Percentiles rank a stretch among this genome's conserved stretches.
phyloP scores from a whole-genome alignment of 352 stramenopile species.

The Pythium grandisporangium region DNA sequence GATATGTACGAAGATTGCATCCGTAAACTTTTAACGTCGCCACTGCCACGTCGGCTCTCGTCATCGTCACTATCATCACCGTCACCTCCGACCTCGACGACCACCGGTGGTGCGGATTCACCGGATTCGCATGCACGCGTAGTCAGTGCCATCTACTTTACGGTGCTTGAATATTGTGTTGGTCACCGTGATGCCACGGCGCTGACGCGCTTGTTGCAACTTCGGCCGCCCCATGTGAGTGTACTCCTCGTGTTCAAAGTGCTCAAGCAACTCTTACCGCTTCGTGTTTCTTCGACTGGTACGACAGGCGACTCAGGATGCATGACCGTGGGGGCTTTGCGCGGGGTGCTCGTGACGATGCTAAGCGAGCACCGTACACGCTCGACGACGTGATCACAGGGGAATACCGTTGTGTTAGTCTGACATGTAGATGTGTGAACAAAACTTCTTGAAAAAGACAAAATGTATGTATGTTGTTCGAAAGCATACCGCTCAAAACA shows the following conservation, averaged over 20 bases:
- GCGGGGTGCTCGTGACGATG: constrained; percentile 11
- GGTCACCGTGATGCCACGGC: constrained; percentile 26
- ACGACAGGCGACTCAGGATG: not conserved
- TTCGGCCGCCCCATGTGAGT: constrained; percentile 46
- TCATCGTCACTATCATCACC: no score
- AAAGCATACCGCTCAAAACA: no score
- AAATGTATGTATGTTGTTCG: no score
- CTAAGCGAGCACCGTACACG: constrained; percentile 11
- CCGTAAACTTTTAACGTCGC: constrained; percentile 13
- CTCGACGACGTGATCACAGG: no score
- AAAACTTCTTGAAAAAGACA: no score
- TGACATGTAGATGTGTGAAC: no score
- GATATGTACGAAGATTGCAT: constrained; percentile 58
- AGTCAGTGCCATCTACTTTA: constrained; percentile 46
- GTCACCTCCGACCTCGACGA: not conserved
- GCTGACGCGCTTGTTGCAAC: constrained; percentile 32
- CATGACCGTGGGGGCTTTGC: constrained; percentile 15
- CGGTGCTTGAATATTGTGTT: constrained; percentile 56
- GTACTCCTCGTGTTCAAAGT: constrained; percentile 46
- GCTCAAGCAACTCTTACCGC: constrained; percentile 21
- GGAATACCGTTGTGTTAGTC: no score
- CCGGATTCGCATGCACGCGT: constrained; percentile 1
- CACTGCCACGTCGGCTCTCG: constrained; percentile 4
- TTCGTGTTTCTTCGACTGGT: constrained; percentile 8
- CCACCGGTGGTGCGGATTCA: not conserved